Percentiles rank a stretch among this genome's conserved stretches.
Conservation (phyloP, 768 basidiomycete species). For the Trametes gibbosa region DNA sequence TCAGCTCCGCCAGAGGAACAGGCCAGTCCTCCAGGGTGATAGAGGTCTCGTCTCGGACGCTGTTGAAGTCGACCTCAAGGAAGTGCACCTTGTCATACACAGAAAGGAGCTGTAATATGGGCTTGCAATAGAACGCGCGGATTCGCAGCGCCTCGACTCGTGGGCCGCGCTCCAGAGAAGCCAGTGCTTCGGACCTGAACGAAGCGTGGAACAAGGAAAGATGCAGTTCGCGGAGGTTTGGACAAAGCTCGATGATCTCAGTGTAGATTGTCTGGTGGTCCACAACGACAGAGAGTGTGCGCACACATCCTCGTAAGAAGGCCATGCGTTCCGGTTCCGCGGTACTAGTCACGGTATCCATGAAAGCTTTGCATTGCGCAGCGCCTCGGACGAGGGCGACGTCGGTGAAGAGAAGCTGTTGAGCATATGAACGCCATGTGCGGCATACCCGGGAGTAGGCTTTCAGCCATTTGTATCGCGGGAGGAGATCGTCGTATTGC, state of each 20-base stretch:
- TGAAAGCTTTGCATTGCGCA: conserved; percentile 1
- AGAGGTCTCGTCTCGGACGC: background rate
- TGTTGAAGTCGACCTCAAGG: background rate
- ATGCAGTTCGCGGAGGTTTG: conserved; percentile 5
- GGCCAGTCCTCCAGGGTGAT: background rate
- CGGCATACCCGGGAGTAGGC: conserved; percentile 1
- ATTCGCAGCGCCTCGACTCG: background rate
- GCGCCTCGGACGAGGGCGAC: conserved; percentile 2
- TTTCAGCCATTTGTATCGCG: conserved; percentile 10
- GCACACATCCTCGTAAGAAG: background rate
- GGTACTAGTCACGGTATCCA: background rate
- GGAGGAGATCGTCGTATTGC: conserved; percentile 5
- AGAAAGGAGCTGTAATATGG: background rate
- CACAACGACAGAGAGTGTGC: background rate
- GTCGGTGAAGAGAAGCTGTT: conserved; percentile 5
- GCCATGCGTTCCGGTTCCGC: background rate
- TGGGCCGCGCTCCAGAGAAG: background rate
- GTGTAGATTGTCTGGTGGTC: conserved; percentile 5
- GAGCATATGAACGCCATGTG: conserved; percentile 1
- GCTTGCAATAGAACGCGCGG: background rate
- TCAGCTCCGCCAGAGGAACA: background rate
- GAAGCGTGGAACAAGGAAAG: background rate
- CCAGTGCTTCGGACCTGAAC: conserved; percentile 2
- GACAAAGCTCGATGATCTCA: conserved; percentile 1
- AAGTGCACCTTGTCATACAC: background rate